These are phyloP conservation scores for Aspergillus mulundensis DNA, from an alignment of 495 filamentous ascomycete genomes.

Conservation along the genomic window DNA sequence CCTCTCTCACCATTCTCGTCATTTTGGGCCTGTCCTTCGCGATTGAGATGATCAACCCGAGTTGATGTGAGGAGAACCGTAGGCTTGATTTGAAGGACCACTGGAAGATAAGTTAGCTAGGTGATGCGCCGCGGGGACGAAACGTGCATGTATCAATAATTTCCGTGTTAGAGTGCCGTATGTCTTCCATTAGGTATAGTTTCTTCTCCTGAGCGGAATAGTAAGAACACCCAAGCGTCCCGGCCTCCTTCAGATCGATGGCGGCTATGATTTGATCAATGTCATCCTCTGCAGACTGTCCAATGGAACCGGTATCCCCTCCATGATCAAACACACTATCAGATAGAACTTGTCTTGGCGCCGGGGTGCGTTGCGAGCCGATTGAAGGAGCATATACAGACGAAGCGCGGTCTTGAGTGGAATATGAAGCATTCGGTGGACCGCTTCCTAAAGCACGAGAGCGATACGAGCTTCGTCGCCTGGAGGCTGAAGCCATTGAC, in stretches of 20 bases:
- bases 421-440: slow-evolving; percentile 13
- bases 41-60: slow-evolving; percentile 55
- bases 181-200: slow-evolving; percentile 77
- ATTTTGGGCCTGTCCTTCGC: slow-evolving; percentile 20
- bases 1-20: slow-evolving; percentile 23
- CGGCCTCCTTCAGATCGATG: slow-evolving; percentile 68
- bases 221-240: slow-evolving; percentile 81
- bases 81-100: slow-evolving; percentile 74
- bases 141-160: slow-evolving; percentile 62
- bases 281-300: slow-evolving; percentile 43
- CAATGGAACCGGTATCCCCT: background rate
- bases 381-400: background rate
- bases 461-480: slow-evolving; percentile 16
- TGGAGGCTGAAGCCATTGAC: slow-evolving; percentile 19
- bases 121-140: background rate
- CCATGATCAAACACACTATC: background rate
- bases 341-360: slow-evolving; percentile 1
- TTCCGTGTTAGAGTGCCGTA: slow-evolving; percentile 65
- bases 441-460: slow-evolving; percentile 8
- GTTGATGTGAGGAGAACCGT: slow-evolving; percentile 74
- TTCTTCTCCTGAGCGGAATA: slow-evolving; percentile 72
- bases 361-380: slow-evolving; percentile 6
- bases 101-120: slow-evolving; percentile 27
- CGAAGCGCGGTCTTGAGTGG: background rate
- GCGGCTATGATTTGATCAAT: slow-evolving; percentile 80